These are phyloP conservation scores for Leccinum broughii DNA, from an alignment of 768 basidiomycete genomes.

Conservation along the genomic window DNA sequence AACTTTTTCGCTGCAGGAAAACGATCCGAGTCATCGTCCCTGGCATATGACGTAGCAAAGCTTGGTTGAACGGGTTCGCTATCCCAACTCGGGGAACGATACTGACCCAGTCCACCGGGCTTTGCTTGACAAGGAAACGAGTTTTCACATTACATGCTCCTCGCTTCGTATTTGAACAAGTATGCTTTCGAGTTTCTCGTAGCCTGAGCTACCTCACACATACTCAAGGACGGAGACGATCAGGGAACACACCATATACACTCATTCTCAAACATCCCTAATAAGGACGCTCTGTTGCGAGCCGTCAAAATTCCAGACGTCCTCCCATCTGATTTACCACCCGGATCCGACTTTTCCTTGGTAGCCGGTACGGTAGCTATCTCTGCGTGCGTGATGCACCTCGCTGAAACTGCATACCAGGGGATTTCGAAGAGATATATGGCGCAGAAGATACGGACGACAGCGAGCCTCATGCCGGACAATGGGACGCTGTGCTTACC, in stretches of 20 bases:
- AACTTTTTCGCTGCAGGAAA: slow-evolving; percentile 34
- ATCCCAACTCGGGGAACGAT: neutral
- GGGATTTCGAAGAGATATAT: slow-evolving; percentile 94
- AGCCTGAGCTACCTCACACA: neutral
- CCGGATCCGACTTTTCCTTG: slow-evolving; percentile 70
- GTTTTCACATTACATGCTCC: slow-evolving; percentile 94
- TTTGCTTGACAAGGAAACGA: slow-evolving; percentile 94
- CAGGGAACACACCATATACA: slow-evolving; percentile 79
- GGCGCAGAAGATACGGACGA: slow-evolving; percentile 51
- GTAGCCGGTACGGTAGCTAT: slow-evolving; percentile 65
- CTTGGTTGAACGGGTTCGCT: slow-evolving; percentile 51
- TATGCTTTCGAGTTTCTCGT: slow-evolving; percentile 32
- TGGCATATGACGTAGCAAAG: slow-evolving; percentile 80
- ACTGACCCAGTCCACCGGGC: slow-evolving; percentile 44
- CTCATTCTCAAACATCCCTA: slow-evolving; percentile 81
- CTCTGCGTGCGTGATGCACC: neutral
- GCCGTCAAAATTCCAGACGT: slow-evolving; percentile 84
- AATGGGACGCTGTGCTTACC: slow-evolving; percentile 89
- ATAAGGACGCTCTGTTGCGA: slow-evolving; percentile 60
- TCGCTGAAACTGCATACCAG: slow-evolving; percentile 34
- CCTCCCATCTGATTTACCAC: slow-evolving; percentile 68
- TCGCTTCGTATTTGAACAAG: slow-evolving; percentile 87
- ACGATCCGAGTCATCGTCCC: slow-evolving; percentile 80
- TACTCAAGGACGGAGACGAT: slow-evolving; percentile 55
- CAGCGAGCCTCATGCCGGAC: slow-evolving; percentile 66